Base-by-base conservation (phyloP, 352 stramenopile genomes). In the Labyrinthula sp. region DNA sequence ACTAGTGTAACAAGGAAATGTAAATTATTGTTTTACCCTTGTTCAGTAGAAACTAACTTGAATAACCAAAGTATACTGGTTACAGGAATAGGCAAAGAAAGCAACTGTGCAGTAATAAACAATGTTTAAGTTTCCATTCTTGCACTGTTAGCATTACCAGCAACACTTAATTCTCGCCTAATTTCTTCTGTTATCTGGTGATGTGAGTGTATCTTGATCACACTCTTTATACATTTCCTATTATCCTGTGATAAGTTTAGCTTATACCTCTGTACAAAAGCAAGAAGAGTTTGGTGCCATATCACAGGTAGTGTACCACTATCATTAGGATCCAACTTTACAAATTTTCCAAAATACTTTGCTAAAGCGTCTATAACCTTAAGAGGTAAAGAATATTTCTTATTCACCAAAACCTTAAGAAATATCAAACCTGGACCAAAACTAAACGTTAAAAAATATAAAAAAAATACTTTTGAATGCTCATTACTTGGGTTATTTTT, bases 381-480 rank as follows among this genome's bases (percentile, higher is more conserved):
- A 45, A 80, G 89, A 2, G 91, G 89, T 25, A 98, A 68, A 39
- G 82, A 89, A 69, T 99, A 99, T 68, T 99, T 99, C 64, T 99
- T 99, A 70, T 97, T 92, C 21, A 99, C 71, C 8, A 99, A 68
- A 23, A 94, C 77, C 30, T 73, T 77, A 52, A 99, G 93, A 58
- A 99, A 97, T 48, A 99, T 84, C 14, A 80, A 95, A 41, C 87
- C 88, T 35, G 82, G 82, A 38, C 85, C 89, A 40, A 77, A 92
- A 72, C 98, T 97, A 41, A 82, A 68, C 73, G 89, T 79, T 46
- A 75, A 72, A n/a, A n/a, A n/a, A n/a, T n/a, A n/a, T n/a, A n/a
- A n/a, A n/a, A n/a, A n/a, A n/a, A n/a, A n/a, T n/a, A n/a, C n/a
- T n/a, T n/a, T n/a, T n/a, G n/a, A n/a, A n/a, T n/a, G n/a, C n/a